Evolutionary conservation across 2,329 filamentous ascomycete genomes (phyloP).

Genomic region (Aspergillus terreus): DNA sequence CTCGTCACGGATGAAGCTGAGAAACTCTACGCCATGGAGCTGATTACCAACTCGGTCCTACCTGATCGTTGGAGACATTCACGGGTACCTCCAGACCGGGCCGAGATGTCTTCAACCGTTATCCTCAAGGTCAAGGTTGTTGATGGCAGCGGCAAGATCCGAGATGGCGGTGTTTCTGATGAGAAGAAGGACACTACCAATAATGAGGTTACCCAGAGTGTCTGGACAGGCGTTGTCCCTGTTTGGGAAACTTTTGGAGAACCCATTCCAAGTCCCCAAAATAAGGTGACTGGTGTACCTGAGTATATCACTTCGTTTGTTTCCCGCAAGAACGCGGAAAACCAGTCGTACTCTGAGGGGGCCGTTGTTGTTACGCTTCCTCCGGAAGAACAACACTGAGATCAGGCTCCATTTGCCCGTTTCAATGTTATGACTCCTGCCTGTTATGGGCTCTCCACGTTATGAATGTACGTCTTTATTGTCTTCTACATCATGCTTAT

Average conservation of each 20-base stretch:
- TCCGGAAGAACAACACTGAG: slow-evolving; percentile 27
- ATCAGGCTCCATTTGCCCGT: too few species aligned
- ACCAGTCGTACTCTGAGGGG: slow-evolving; percentile 39
- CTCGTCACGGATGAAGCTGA: slow-evolving; percentile 66
- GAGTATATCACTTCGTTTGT: slow-evolving; percentile 57
- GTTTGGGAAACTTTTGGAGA: slow-evolving; percentile 62
- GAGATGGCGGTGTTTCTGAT: slow-evolving; percentile 62
- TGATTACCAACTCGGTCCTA: slow-evolving; percentile 73
- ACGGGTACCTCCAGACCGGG: slow-evolving; percentile 65
- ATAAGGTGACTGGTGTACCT: slow-evolving; percentile 58
- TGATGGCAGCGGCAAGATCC: slow-evolving; percentile 72
- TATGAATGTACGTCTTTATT: too few species aligned
- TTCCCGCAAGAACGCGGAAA: slow-evolving; percentile 45
- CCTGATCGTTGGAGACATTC: slow-evolving; percentile 65
- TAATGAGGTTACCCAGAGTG: slow-evolving; percentile 44
- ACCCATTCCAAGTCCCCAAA: slow-evolving; percentile 59
- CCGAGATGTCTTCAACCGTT: slow-evolving; percentile 71
- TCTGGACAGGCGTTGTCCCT: slow-evolving; percentile 63
- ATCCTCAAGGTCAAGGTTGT: slow-evolving; percentile 67
- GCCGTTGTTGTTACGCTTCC: slow-evolving; percentile 28
- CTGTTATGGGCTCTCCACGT: too few species aligned
- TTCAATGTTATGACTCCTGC: too few species aligned
- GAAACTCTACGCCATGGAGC: slow-evolving; percentile 72
- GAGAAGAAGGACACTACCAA: slow-evolving; percentile 53
- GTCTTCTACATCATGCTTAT: too few species aligned